A percentile compares a stretch with the other conserved stretches of the same genome.
Conservation (phyloP, 23 red algal species). For the Gracilaria vermiculophylla region DNA sequence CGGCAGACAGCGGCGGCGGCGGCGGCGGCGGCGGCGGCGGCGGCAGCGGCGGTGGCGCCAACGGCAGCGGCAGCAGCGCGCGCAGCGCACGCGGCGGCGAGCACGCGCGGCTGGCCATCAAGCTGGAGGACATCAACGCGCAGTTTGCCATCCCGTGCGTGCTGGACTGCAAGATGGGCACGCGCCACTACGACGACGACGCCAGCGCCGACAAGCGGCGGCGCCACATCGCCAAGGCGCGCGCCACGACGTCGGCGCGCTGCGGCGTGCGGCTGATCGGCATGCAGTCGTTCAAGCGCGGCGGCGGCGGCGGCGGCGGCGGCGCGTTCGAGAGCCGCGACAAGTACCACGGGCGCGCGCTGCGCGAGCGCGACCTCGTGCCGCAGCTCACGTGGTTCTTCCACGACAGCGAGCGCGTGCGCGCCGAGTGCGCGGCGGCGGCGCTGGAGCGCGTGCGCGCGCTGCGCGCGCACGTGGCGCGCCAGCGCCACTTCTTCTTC, state of each 20-base stretch:
- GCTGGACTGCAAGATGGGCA: constrained; percentile 92
- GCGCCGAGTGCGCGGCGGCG: background rate
- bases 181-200: constrained; percentile 94
- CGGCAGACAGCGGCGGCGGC: too few species aligned
- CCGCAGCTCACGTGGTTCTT: constrained; percentile 72
- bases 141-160: constrained; percentile 83
- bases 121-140: constrained; percentile 81
- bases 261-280: constrained; percentile 86
- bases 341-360: constrained; percentile 89
- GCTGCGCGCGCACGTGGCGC: constrained; percentile 17
- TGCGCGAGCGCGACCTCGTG: constrained; percentile 58
- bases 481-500: constrained; percentile 79
- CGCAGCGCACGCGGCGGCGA: too few species aligned
- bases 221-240: constrained; percentile 81
- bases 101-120: background rate
- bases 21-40: too few species aligned
- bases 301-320: background rate
- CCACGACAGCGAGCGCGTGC: constrained; percentile 55
- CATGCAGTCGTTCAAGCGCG: constrained; percentile 86
- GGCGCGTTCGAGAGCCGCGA: constrained; percentile 69
- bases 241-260: constrained; percentile 63
- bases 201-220: constrained; percentile 78
- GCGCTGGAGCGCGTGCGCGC: constrained; percentile 15
- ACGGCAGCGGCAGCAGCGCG: background rate
- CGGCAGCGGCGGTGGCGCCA: too few species aligned